Base-by-base conservation (phyloP, 768 basidiomycete genomes). In the Scleroderma citrinum region DNA sequence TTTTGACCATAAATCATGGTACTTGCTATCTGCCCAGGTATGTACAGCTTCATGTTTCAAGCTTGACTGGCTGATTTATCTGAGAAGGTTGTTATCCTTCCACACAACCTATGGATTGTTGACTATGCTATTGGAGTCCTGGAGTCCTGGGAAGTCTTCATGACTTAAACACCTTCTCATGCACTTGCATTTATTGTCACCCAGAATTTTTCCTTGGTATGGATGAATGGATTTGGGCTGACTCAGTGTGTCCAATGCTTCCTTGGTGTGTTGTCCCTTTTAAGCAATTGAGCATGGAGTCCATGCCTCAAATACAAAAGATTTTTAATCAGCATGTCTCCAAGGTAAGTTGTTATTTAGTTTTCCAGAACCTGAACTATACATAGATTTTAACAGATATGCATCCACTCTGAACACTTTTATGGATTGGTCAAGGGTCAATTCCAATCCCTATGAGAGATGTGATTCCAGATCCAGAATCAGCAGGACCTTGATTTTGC, bases 241-340 rank as follows among this genome's bases (percentile, higher is more conserved):
- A n/a, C n/a, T n/a, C n/a, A n/a, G n/a, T n/a, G n/a, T n/a, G n/a
- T n/a, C n/a, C n/a, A n/a, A n/a, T n/a, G n/a, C n/a, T n/a, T n/a
- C n/a, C n/a, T n/a, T n/a, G n/a, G n/a, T n/a, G n/a, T n/a, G 38
- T 66, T 1, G 42, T 57, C 6, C 61, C 65, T 11, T 66, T 61
- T 46, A 66, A 61, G n/a, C 45, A 42, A 47, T 56, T 60, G 30
- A 31, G 38, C 11, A 37, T 26, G 2, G 55, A 52, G 7, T 37
- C 37, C 8, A 40, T 66, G n/a, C 50, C 50, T 13, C 21, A 17
- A 2, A 39, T 51, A 41, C 57, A 64, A 12, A 54, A 53, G 17
- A 53, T 44, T 1, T 66, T 60, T 26, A 66, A 66, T 13, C 51
- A 51, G n/a, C 26, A 57, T 44, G 3, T 66, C 7, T 65, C 60